Evolutionary conservation across 805 yeast species (phyloP), one percentile per base, ranked within the genome.

Genomic region (Isabelozyma pseudorhagii): DNA sequence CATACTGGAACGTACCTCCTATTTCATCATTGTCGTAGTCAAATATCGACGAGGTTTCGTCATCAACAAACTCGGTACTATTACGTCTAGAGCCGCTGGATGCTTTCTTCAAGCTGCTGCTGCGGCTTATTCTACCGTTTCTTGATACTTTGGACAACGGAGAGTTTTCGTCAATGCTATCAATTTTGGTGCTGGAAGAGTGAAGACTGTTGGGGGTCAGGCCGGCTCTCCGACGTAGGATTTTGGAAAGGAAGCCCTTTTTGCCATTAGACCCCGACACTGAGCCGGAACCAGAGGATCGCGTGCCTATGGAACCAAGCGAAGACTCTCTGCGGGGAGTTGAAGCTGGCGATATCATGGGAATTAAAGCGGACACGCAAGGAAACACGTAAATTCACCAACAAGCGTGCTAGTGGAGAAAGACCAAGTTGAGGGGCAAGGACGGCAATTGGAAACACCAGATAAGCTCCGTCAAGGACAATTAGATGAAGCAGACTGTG

Each of bases 21-120:
- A 41, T 50, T 53, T 55, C 59, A 5, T 52, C 57, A 47, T 59
- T 66, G 34, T 60, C 69, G 31, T 63, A 60, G 44, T 62, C 61
- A 46, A 53, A 59, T 8, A 66, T 53, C 44, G 61, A 58, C 1
- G 56, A 51, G 40, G 57, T 61, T 10, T 63, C 68, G 38, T 57
- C 60, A 48, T 62, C 67, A 10, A 62, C 51, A 46, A 40, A 54
- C 41, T 29, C 36, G n/a, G n/a, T 10, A 5, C 14, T 11, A 38
- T 27, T 9, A 31, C 36, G 36, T 31, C 36, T 31, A 13, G 36
- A 31, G 36, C 36, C n/a, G 3, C 10, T 31, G 36, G 36, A 4
- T 21, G 25, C n/a, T 31, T 31, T 31, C n/a, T 31, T 31, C 36
- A 31, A 6, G n/a, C 14, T 36, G n/a, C 43, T 14, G 28, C 14